These are phyloP conservation scores for Cystobasidium onofrii DNA, from an alignment of 768 basidiomycete genomes.

Conservation along the genomic window DNA sequence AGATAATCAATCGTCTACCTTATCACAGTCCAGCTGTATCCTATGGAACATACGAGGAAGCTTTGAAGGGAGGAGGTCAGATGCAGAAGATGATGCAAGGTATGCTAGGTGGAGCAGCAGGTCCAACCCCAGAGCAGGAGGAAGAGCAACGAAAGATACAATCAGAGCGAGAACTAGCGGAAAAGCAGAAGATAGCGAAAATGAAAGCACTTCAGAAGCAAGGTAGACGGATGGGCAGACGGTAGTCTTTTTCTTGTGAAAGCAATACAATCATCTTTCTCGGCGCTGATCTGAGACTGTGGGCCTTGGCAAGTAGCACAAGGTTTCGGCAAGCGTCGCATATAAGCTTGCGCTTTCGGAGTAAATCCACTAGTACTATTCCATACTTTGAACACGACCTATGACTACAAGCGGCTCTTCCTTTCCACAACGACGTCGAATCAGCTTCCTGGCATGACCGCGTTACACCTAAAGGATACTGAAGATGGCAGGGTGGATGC, in stretches of 20 bases:
- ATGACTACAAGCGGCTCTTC: background rate
- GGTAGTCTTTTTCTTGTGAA: conserved; percentile 25
- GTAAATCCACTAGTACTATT: too few species aligned
- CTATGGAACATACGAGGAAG: conserved; percentile 37
- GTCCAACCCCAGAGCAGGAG: conserved; percentile 12
- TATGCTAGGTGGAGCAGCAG: conserved; percentile 36
- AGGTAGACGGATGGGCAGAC: conserved; percentile 23
- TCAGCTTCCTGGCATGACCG: background rate
- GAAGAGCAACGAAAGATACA: conserved; percentile 10
- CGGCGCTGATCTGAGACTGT: too few species aligned
- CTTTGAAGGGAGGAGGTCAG: conserved; percentile 35
- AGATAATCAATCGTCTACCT: conserved; percentile 42
- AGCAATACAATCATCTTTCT: background rate
- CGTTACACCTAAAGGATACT: too few species aligned
- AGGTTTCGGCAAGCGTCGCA: too few species aligned
- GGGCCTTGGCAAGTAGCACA: too few species aligned
- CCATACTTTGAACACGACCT: background rate
- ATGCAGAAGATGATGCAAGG: conserved; percentile 36
- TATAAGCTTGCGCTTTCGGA: too few species aligned
- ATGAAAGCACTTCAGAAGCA: conserved; percentile 21
- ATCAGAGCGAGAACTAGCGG: conserved; percentile 15
- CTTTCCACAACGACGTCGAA: background rate
- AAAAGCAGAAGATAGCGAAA: conserved; percentile 33
- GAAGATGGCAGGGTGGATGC: too few species aligned
- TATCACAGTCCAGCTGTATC: conserved; percentile 39